Base-by-base conservation (phyloP, 495 filamentous ascomycete genomes). In the Neurospora terricola region DNA sequence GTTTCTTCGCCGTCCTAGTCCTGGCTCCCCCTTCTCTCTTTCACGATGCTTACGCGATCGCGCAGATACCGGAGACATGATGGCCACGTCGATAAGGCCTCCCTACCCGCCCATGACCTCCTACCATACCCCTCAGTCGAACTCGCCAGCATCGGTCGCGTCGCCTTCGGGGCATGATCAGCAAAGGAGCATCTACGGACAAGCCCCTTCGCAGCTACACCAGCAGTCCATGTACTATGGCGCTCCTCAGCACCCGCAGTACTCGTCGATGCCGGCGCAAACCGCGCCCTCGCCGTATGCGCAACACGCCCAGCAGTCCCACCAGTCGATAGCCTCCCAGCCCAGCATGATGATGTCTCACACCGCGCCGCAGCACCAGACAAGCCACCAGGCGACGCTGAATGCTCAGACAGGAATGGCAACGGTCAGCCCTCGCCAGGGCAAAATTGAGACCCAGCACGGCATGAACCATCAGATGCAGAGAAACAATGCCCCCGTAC, bases 121-220 rank as follows among this genome's bases (percentile, higher is more conserved):
- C 7, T 97, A 99, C 78, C 93, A 97, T 78, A 97, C 95, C 4
- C 94, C 95, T 18, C 94, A 97, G 84, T 97, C 94, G 36, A 96
- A 94, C 81, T 97, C 96, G 30, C 96, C 96, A 42, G 92, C 93
- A n/a, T 97, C 96, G 72, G 94, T 98, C 74, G 91, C 94, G 71
- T 98, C 96, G 21, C 91, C 92, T 6, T 93, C 95, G 69, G 87
- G 88, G 30, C 93, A 97, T 77, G 96, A 99, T 76, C 94, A 93
- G 74, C 93, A 95, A 84, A 87, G 96, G 74, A 89, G 87, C 75
- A 86, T 98, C 75, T 98, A 97, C 81, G 90, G 88, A 18, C 93
- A 93, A 75, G 92, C 93, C 42, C 84, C 92, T 0, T 90, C 91
- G 75, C 92, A 93, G 83, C 83, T 93, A 74, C 89, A 89, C 69